These are phyloP conservation scores for Akanthomyces muscarius DNA, from an alignment of 2,329 filamentous ascomycete genomes.

Conservation along the genomic window DNA sequence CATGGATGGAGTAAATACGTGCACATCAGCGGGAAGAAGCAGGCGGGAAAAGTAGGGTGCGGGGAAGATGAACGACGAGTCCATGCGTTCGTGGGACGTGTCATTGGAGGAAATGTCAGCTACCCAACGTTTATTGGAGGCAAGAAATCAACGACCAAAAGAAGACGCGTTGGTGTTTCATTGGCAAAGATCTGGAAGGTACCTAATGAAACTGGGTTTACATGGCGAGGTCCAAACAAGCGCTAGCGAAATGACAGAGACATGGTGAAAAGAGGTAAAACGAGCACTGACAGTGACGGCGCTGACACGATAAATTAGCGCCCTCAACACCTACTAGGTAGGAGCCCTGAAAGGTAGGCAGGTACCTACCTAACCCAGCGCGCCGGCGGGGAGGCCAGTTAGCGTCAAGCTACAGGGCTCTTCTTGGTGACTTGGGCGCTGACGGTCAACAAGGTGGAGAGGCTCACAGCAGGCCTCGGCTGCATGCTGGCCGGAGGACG, in stretches of 20 bases:
- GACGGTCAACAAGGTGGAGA: neutral
- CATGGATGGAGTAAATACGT: neutral
- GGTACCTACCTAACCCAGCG: neutral
- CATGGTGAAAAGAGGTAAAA: neutral
- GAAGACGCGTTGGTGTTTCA: neutral
- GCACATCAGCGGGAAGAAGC: too few relatives aligned
- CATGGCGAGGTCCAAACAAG: too few relatives aligned
- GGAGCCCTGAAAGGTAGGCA: too few relatives aligned
- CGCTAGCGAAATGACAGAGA: neutral
- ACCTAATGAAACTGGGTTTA: neutral
- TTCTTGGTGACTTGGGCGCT: too few relatives aligned
- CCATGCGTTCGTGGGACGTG: too few relatives aligned
- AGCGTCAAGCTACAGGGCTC: too few relatives aligned
- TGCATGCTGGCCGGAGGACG: neutral
- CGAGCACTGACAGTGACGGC: too few relatives aligned
- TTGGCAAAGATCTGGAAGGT: neutral
- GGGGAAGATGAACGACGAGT: neutral
- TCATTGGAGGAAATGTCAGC: too few relatives aligned
- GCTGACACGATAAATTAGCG: too few relatives aligned
- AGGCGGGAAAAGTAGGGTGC: neutral
- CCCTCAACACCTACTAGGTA: too few relatives aligned
- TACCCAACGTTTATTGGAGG: too few relatives aligned
- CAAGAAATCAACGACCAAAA: too few relatives aligned
- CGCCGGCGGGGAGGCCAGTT: neutral
- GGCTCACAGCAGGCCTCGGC: constrained; percentile 5